phyloP scores from a whole-genome alignment of 2,329 filamentous ascomycete species.

The Verticillium dahliae region DNA sequence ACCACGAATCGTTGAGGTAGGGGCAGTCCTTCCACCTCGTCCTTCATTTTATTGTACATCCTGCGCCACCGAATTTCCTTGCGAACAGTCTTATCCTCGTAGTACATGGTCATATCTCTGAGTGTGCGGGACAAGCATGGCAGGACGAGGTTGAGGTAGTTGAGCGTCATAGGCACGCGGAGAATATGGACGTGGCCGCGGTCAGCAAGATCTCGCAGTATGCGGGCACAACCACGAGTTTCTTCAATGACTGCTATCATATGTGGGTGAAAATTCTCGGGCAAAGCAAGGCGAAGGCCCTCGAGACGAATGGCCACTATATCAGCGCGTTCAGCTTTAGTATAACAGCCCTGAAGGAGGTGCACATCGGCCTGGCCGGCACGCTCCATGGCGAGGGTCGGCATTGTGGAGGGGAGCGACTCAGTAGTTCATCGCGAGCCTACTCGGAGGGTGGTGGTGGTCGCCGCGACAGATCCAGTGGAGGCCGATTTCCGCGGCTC shows the following conservation, averaged over 20 bases:
- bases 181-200: conserved; percentile 43
- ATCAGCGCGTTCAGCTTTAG: conserved; percentile 47
- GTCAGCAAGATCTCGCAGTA: conserved; percentile 49
- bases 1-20: conserved; percentile 47
- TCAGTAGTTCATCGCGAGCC: not conserved
- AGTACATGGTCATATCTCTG: conserved; percentile 43
- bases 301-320: conserved; percentile 39
- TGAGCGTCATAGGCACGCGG: conserved; percentile 43
- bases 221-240: conserved; percentile 33
- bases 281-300: conserved; percentile 37
- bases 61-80: conserved; percentile 48
- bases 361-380: conserved; percentile 21
- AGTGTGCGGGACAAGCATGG: conserved; percentile 48
- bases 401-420: not conserved
- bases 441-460: conserved; percentile 1
- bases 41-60: conserved; percentile 51
- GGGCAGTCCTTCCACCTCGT: conserved; percentile 43
- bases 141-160: conserved; percentile 50
- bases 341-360: conserved; percentile 45
- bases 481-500: not conserved
- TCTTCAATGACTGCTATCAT: conserved; percentile 41
- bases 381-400: conserved; percentile 11
- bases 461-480: not conserved
- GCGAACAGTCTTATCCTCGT: conserved; percentile 41
- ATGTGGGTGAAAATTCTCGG: conserved; percentile 36